Conservation (phyloP, 179 eudicot species). For the Silene noctiflora region DNA sequence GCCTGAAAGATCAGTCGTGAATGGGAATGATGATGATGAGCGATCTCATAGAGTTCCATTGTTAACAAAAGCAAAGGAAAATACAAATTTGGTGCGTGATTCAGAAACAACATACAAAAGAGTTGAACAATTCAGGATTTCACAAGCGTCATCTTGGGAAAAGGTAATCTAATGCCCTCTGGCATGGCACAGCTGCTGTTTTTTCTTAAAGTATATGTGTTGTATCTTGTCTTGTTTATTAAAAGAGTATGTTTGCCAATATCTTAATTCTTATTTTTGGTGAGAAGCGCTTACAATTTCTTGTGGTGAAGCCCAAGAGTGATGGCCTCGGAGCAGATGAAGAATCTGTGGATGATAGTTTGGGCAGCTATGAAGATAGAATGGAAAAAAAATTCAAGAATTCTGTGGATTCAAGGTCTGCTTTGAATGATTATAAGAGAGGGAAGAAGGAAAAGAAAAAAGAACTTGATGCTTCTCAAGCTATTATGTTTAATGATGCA, state of each 20-base stretch:
- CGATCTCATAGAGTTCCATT: slow-evolving; percentile 52
- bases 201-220: slow-evolving; percentile 1
- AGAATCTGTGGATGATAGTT: slow-evolving; percentile 46
- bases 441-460: slow-evolving; percentile 46
- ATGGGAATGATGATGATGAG: slow-evolving; percentile 39
- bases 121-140: slow-evolving; percentile 24
- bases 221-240: not conserved
- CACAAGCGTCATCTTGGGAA: slow-evolving; percentile 27
- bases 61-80: slow-evolving; percentile 56
- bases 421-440: slow-evolving; percentile 27
- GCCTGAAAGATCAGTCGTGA: slow-evolving; percentile 38
- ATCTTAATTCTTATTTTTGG: not conserved
- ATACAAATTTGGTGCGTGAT: slow-evolving; percentile 55
- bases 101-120: slow-evolving; percentile 47
- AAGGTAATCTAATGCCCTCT: slow-evolving; percentile 26
- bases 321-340: slow-evolving; percentile 40
- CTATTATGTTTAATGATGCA: slow-evolving; percentile 38
- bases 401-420: slow-evolving; percentile 22
- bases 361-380: slow-evolving; percentile 48
- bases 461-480: slow-evolving; percentile 35
- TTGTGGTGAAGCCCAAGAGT: slow-evolving; percentile 29
- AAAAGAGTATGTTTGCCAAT: not conserved
- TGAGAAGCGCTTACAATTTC: slow-evolving; percentile 31
- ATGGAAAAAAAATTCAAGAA: slow-evolving; percentile 37
- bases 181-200: not conserved